Base-by-base conservation (phyloP, 805 yeast genomes). In the Candida ovalis region DNA sequence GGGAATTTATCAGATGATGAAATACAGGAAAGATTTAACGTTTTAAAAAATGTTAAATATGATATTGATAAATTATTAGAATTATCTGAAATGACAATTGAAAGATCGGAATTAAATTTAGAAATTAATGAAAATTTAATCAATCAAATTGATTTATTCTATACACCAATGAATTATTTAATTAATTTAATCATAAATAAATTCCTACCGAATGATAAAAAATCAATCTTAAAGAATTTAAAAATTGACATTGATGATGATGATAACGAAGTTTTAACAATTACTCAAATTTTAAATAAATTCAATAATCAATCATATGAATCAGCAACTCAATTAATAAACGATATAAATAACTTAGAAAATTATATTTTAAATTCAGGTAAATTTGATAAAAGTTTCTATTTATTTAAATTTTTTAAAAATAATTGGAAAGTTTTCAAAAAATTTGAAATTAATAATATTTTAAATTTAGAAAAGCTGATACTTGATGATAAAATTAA, bases 51-150 rank as follows among this genome's bases (percentile, higher is more conserved):
- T 1, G 62, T 78, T 41, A 55, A 69, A 25, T 36, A 62, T 1
- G 84, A 78, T 58, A 63, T 76, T 2, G 54, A 58, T 3, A 67
- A 60, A 17, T 59, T 84, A 24, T 59, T 61, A 12, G 68, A 68
- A 0, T 49, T 78, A 21, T 62, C 76, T 2, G 58, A 64, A 1
- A 23, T 50, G 13, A 56, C 72, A 17, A 56, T 69, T 4, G 46
- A 59, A 40, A 60, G 76, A 54, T 74, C 79, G 40, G 53, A 59
- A n/a, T 33, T 53, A 2, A 42, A 47, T 18, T 43, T 22, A 13
- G 48, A 51, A 37, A 44, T 53, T 15, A 47, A 49, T 38, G 57
- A 67, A 12, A 46, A 46, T 25, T 44, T 55, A 41, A 38, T 72
- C 7, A 67, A 70, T 38, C 38, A 45, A 24, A 33, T 63, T 35